Evolutionary conservation across 768 basidiomycete genomes (phyloP), one percentile per base, ranked within the genome.

Genomic region (Cubamyces sp.): DNA sequence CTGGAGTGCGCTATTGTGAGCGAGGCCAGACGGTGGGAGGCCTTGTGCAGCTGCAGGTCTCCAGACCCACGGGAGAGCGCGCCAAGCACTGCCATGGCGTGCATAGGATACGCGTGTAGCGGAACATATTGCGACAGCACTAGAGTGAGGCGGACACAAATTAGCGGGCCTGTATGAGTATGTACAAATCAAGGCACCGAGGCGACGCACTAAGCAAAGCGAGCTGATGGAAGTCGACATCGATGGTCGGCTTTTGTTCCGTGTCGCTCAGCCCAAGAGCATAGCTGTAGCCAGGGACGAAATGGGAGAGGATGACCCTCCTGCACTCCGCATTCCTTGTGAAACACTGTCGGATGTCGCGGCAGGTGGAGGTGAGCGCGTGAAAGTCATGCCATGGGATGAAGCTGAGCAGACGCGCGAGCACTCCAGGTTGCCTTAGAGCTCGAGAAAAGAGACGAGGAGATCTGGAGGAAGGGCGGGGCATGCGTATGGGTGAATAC

Each of bases 101-200:
- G 85, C 70, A 84, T 84, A 0, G 91, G 90, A 67, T 92, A 93
- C 37, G 79, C 79, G 66, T 91, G 88, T 23, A 91, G 78, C 0
- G 85, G 82, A 11, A 87, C 74, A 11, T 77, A 77, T 67, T 88
- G 87, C 0, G 91, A 91, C 51, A 86, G 75, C 64, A 88, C 90
- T 91, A 66, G 42, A 45, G 49, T 23, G 51, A 12, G 15, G 6
- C 12, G 37, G 49, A 37, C 26, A 15, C 48, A 8, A 25, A 53
- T 66, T 34, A 61, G n/a, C 9, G 30, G 30, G 46, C 41, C 30
- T 61, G 62, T 57, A 64, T 61, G 49, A 19, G 39, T 42, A 42
- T 45, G 59, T 26, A 54, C 39, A 50, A 68, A 34, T 34, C 34
- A 34, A 34, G 34, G 34, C 49, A 42, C 54, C 61, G 57, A 30